phyloP scores from a whole-genome alignment of 2,329 filamentous ascomycete genomes.

The Talaromyces islandicus region DNA sequence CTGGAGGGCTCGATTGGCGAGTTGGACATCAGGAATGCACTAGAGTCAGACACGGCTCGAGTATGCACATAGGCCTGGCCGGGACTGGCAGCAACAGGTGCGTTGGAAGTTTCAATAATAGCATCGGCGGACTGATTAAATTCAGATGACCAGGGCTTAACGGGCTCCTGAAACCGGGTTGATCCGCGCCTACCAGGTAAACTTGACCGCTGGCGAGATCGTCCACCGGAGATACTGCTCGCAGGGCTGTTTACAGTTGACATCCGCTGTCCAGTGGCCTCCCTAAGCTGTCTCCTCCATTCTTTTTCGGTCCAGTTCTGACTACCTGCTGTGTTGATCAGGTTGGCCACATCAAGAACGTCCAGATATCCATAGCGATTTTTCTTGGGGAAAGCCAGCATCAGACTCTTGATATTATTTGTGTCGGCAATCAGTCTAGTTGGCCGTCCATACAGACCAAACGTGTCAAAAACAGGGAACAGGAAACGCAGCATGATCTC shows the following conservation, averaged over 20 bases:
- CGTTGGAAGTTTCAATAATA: conserved; percentile 20
- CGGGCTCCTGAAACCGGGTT: conserved; percentile 25
- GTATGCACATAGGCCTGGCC: conserved; percentile 17
- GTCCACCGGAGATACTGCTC: conserved; percentile 54
- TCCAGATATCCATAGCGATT: conserved; percentile 87
- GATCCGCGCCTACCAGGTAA: conserved; percentile 29
- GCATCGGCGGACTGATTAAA: conserved; percentile 33
- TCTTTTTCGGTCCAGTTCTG: conserved; percentile 75
- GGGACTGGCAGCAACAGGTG: conserved; percentile 3
- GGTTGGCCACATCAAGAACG: conserved; percentile 70
- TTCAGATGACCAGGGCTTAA: conserved; percentile 17
- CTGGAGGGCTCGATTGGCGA: conserved; percentile 10
- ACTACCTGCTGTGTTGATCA: conserved; percentile 75
- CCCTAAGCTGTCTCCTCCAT: conserved; percentile 85
- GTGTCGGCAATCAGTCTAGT: conserved; percentile 80
- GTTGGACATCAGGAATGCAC: conserved; percentile 15
- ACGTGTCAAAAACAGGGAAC: conserved; percentile 91
- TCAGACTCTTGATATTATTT: conserved; percentile 79
- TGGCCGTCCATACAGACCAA: conserved; percentile 84
- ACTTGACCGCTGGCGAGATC: conserved; percentile 34
- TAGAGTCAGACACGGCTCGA: conserved; percentile 28
- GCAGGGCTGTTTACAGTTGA: conserved; percentile 34
- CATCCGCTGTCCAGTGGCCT: conserved; percentile 61
- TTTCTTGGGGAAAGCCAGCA: conserved; percentile 96
- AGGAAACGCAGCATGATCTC: conserved; percentile 92